phyloP scores from a whole-genome alignment of 805 yeast species.

The Cyberlindnera veronae region DNA sequence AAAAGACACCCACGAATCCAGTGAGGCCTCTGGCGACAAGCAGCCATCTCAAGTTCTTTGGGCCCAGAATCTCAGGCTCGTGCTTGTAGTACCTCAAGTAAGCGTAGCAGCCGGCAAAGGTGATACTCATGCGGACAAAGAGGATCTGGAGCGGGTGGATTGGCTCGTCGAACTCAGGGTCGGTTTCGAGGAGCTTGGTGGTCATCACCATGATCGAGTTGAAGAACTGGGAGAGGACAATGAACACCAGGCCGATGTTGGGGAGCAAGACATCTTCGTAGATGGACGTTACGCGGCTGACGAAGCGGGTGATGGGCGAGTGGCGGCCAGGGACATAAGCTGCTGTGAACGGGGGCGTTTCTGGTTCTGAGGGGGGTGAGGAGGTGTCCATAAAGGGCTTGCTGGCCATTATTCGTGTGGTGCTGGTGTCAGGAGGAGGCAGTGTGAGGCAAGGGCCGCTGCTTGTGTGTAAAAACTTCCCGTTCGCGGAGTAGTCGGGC shows the following conservation, averaged over 20 bases:
- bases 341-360: too few relatives aligned
- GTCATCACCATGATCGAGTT: constrained; percentile 74
- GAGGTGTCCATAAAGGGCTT: too few relatives aligned
- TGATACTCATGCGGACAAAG: constrained; percentile 72
- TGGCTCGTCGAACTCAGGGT: constrained; percentile 52
- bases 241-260: constrained; percentile 49
- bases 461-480: too few relatives aligned
- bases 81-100: constrained; percentile 53
- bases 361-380: too few relatives aligned
- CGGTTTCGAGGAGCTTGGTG: constrained; percentile 71
- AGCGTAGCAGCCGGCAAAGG: constrained; percentile 52
- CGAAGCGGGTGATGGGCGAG: too few relatives aligned
- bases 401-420: too few relatives aligned
- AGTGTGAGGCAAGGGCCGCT: too few relatives aligned
- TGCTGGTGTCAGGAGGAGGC: too few relatives aligned
- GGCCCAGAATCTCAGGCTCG: constrained; percentile 69
- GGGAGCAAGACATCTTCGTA: constrained; percentile 14
- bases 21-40: constrained; percentile 60
- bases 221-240: constrained; percentile 64
- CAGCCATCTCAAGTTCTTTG: constrained; percentile 49
- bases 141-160: constrained; percentile 78
- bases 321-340: too few relatives aligned
- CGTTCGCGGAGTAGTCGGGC: too few relatives aligned
- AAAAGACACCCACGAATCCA: constrained; percentile 81
- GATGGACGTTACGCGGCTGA: not conserved